These are phyloP conservation scores for Mucor velutinosus DNA, from an alignment of 371 early-diverging fungal species.

Conservation along the genomic window DNA sequence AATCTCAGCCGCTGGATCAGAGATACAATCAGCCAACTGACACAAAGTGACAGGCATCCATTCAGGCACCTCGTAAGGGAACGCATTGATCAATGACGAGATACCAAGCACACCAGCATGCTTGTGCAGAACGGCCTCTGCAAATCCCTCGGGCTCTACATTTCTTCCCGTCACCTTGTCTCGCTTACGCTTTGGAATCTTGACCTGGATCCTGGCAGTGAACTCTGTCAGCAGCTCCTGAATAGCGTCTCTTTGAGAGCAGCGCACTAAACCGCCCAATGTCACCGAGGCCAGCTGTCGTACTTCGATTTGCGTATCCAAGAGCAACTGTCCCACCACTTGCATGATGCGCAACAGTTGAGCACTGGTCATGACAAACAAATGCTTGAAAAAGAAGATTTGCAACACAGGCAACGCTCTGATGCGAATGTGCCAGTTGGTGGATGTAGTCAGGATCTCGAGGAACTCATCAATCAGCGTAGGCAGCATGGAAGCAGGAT, in stretches of 20 bases:
- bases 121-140: conserved; percentile 67
- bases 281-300: conserved; percentile 83
- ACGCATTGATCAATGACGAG: conserved; percentile 82
- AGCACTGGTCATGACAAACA: conserved; percentile 60
- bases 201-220: conserved; percentile 32
- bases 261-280: conserved; percentile 83
- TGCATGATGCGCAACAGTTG: conserved; percentile 63
- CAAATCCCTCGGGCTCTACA: conserved; percentile 52
- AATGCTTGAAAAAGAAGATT: conserved; percentile 76
- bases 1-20: conserved; percentile 88
- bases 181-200: conserved; percentile 48
- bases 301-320: conserved; percentile 82
- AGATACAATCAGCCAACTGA: conserved; percentile 71
- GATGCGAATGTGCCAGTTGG: conserved; percentile 76
- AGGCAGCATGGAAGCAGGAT: conserved; percentile 60
- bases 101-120: conserved; percentile 91
- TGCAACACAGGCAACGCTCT: conserved; percentile 78
- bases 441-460: conserved; percentile 52
- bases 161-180: conserved; percentile 48
- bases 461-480: conserved; percentile 58
- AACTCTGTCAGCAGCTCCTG: conserved; percentile 51
- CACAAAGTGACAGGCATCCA: conserved; percentile 90
- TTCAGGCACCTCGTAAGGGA: conserved; percentile 89
- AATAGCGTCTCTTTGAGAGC: conserved; percentile 80
- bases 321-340: conserved; percentile 62